Evolutionary conservation across 1,139 yeast species (phyloP), one percentile per base, ranked within the genome.

Genomic region (Citeromyces siamensis): DNA sequence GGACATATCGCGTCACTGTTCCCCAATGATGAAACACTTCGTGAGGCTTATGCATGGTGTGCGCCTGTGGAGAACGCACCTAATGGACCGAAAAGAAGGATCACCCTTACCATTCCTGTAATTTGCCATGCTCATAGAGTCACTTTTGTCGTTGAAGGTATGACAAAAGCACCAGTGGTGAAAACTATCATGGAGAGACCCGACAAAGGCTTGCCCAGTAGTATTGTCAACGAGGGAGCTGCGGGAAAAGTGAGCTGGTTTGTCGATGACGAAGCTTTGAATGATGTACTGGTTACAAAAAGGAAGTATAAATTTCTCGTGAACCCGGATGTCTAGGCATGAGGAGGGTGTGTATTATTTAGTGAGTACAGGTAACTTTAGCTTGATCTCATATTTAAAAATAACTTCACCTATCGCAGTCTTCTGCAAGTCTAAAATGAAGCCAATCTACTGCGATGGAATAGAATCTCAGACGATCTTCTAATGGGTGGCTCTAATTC

Each of bases 231-330:
- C 55, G 97, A 86, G 58, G 85, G 86, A 26, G 95, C 96, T 19
- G 95, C 95, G 2, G 97, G 97, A 22, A 82, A 82, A 60, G 95
- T 90, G 7, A 75, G 90, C 13, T 90, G 98, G 98, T 90, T 90
- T 64, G 97, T 90, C 34, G 98, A 90, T 58, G 85, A 85, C 51
- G 96, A 83, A 48, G 97, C 98, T 6, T 71, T 90, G 48, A 75
- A 78, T 41, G 96, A 88, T 49, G 80, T 82, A 42, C 75, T 74
- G 53, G 71, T 80, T 38, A 77, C 84, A 19, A 80, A 79, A 63
- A 80, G 78, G 59, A 76, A 78, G 58, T 81, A 81, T 59, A 81
- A 80, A 58, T 72, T 64, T 44, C 58, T 67, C 45, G 45, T 44
- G 8, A 26, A 26, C 16, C 31, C 31, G 3, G 31, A 26, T 26